phyloP scores from a whole-genome alignment of 768 basidiomycete genomes.

The Nevesoporus exiguus region DNA sequence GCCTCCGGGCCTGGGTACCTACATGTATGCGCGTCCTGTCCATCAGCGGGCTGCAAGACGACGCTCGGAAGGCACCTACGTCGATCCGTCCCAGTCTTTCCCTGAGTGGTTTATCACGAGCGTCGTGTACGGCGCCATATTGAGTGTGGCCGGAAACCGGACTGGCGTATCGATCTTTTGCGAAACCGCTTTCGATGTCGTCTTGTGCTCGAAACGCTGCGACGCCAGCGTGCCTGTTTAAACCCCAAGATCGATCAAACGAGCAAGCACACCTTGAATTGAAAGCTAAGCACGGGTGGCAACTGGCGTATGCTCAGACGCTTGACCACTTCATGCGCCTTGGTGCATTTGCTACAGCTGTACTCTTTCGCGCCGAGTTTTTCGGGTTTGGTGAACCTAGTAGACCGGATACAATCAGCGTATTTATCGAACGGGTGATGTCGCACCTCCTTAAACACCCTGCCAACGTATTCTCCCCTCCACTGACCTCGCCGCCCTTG shows the following conservation, averaged over 20 bases:
- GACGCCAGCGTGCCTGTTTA: neutral
- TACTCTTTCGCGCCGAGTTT: conserved; percentile 81
- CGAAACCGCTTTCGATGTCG: conserved; percentile 64
- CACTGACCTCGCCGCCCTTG: conserved; percentile 41
- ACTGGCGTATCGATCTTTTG: conserved; percentile 84
- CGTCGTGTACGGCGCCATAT: conserved; percentile 87
- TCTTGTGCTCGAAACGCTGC: conserved; percentile 91
- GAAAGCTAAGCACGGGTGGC: conserved; percentile 88
- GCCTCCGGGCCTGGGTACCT: conserved; percentile 56
- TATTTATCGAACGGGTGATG: neutral
- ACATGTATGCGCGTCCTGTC: neutral
- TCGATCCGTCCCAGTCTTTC: conserved; percentile 36
- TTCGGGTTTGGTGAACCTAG: conserved; percentile 83
- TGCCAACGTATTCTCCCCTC: conserved; percentile 64
- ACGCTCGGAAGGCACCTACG: conserved; percentile 19
- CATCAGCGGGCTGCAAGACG: neutral
- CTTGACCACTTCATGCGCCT: conserved; percentile 76
- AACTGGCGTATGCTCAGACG: conserved; percentile 80
- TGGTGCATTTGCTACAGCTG: conserved; percentile 78
- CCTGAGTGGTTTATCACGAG: conserved; percentile 49
- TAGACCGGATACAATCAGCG: neutral
- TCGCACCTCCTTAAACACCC: conserved; percentile 69
- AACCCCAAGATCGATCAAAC: neutral
- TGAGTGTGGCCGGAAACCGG: conserved; percentile 76
- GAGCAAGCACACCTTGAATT: conserved; percentile 66